A percentile compares a stretch with the other conserved stretches of the same genome.
Conservation (phyloP, 352 stramenopile genomes). For the Aphanomyces euteiches region DNA sequence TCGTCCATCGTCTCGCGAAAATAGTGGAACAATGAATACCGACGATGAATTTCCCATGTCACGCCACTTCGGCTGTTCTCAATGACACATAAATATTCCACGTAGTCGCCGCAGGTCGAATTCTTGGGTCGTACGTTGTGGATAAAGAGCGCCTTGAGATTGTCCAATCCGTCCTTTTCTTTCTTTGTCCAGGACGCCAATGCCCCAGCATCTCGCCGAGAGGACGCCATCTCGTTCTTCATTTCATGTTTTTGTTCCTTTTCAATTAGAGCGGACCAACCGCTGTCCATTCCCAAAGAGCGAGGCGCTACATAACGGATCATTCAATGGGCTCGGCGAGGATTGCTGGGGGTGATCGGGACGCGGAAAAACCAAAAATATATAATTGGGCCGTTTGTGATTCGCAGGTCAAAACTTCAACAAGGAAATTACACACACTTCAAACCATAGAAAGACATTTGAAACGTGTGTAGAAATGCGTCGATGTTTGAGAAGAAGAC, state of each 20-base stretch:
- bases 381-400: background rate
- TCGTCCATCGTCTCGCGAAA: conserved; percentile 52
- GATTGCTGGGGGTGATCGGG: background rate
- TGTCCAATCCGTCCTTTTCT: background rate
- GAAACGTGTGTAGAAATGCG: background rate
- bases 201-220: too few species aligned
- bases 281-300: conserved; percentile 16
- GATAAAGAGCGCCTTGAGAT: conserved; percentile 20
- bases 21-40: conserved; percentile 63
- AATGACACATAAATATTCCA: conserved; percentile 62
- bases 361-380: background rate
- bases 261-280: conserved; percentile 3
- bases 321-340: background rate
- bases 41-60: conserved; percentile 59
- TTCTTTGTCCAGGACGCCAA: background rate
- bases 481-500: background rate
- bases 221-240: background rate
- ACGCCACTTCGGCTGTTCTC: conserved; percentile 50
- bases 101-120: conserved; percentile 41
- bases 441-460: too few species aligned
- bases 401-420: conserved; percentile 14
- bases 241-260: conserved; percentile 20
- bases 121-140: conserved; percentile 7
- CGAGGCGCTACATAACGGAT: conserved; percentile 20
- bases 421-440: background rate